Percentiles rank a stretch among this genome's conserved stretches.
Conservation (phyloP, 1,284 basidiomycete genomes). For the Leccinum fallax region DNA sequence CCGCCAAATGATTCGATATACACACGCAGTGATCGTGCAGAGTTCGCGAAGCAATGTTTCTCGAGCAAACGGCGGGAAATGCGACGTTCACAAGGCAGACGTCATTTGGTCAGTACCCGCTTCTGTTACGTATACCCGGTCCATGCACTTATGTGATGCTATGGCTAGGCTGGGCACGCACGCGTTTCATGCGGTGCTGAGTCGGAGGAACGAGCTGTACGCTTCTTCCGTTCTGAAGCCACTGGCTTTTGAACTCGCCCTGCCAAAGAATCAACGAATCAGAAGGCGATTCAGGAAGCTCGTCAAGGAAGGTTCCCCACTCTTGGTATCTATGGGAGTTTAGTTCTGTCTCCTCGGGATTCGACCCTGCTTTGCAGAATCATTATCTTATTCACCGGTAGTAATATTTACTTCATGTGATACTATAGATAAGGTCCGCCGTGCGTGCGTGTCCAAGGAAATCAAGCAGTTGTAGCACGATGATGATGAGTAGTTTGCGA, state of each 20-base stretch:
- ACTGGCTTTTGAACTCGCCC: conserved; percentile 53
- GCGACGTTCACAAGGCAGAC: conserved; percentile 49
- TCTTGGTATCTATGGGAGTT: conserved; percentile 29
- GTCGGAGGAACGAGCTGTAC: conserved; percentile 56
- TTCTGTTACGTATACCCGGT: neutral
- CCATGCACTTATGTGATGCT: conserved; percentile 7
- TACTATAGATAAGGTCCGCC: neutral
- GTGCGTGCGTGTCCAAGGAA: neutral
- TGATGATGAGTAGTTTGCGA: neutral
- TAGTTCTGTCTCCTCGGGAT: conserved; percentile 8
- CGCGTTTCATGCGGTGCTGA: conserved; percentile 72
- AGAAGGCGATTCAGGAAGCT: conserved; percentile 48
- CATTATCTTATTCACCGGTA: neutral
- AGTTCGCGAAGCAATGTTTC: conserved; percentile 50
- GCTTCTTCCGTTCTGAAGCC: conserved; percentile 44
- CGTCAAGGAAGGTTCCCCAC: conserved; percentile 49
- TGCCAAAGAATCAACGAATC: conserved; percentile 45
- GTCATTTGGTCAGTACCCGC: conserved; percentile 62
- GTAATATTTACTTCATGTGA: conserved; percentile 2
- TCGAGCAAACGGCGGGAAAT: conserved; percentile 39
- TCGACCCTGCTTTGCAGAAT: neutral
- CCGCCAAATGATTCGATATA: conserved; percentile 58
- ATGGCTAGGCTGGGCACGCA: conserved; percentile 75
- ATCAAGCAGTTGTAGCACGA: neutral
- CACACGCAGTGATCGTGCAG: conserved; percentile 53